Evolutionary conservation across 768 basidiomycete species (phyloP), one percentile per base, ranked within the genome.

Genomic region (Fomitopsis serialis): DNA sequence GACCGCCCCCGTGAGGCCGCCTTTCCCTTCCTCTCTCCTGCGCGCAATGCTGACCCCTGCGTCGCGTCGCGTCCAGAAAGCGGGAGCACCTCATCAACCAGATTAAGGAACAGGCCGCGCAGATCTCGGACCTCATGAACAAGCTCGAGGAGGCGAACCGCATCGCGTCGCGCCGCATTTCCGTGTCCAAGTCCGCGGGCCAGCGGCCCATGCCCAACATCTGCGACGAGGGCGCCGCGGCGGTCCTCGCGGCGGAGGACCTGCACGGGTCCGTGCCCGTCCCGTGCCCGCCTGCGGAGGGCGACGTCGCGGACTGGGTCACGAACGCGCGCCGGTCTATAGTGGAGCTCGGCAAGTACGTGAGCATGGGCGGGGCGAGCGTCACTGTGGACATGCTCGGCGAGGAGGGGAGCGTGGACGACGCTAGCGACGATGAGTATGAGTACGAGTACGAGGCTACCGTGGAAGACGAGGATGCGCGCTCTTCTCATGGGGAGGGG

Each of bases 81-180:
- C 85, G 89, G 13, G 89, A 91, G 62, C 75, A 85, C 59, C 75
- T 92, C n/a, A 74, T 91, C 50, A 83, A 78, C 54, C 77, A 89
- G 67, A 91, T 92, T 54, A 81, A 82, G 40, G 77, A 82, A 37
- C 88, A 91, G 61, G 87, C 87, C 11, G 72, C 79, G 9, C 78
- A 85, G 68, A 92, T 90, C 40, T 77, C 82, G 65, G 77, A 80
- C 24, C 72, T 90, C 45, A 89, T 89, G 84, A 71, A 74, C 0
- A 77, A 87, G 64, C 77, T 90, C 19, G 87, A 88, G 53, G 62
- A 66, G 23, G 65, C 72, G 19, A 74, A 77, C 23, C 68, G 64
- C 46, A 51, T 53, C 12, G 55, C 57, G 15, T 48, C 58, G 36
- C 54, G 42, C 36, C 48, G 50, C 58, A 50, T 49, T 37, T 53